phyloP scores from a whole-genome alignment of 176 grass and related monocot genomes.

The Microstegium vimineum region DNA sequence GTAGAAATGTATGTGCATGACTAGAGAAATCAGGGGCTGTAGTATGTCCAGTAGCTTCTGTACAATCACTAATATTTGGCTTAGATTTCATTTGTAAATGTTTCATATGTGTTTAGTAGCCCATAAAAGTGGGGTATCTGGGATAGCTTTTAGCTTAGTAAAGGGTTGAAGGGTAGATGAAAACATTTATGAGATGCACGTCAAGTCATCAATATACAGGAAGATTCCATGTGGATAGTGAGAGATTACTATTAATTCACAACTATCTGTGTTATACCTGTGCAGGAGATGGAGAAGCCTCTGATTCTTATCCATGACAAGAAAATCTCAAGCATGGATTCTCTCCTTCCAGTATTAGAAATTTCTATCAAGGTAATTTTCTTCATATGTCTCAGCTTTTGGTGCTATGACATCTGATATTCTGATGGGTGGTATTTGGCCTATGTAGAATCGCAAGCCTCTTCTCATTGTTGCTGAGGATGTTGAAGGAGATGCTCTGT shows the following conservation, averaged over 20 bases:
- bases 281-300: constrained; percentile 78
- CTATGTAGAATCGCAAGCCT: constrained; percentile 55
- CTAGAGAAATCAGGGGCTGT: not conserved
- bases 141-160: not conserved
- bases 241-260: not conserved
- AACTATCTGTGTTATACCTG: constrained; percentile 24
- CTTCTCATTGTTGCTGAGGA: constrained; percentile 88
- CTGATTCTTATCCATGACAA: constrained; percentile 96
- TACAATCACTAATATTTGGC: not conserved
- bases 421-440: constrained; percentile 23
- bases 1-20: not conserved
- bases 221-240: not conserved
- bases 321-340: constrained; percentile 89
- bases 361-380: constrained; percentile 71
- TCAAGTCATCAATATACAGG: not conserved
- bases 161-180: not conserved
- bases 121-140: not conserved
- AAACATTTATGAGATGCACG: not conserved
- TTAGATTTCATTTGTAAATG: not conserved
- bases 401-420: constrained; percentile 12
- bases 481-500: constrained; percentile 77
- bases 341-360: constrained; percentile 64
- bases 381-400: not conserved
- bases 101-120: not conserved
- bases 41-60: constrained; percentile 8